Evolutionary conservation across 805 yeast species (phyloP).

Genomic region (Cyberlindnera euphorbiiphila): DNA sequence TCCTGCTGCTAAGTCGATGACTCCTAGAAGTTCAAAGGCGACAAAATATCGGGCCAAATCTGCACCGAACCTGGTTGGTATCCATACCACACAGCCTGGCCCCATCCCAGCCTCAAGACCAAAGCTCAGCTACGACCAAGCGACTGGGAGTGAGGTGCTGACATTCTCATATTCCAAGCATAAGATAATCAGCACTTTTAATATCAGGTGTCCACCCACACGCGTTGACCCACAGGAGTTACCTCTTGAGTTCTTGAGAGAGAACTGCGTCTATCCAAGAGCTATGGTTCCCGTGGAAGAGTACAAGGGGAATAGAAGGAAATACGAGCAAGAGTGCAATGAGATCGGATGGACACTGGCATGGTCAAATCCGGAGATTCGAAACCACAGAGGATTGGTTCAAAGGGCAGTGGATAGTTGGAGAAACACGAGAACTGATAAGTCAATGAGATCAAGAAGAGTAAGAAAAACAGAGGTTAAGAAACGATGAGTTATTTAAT

Average conservation of each 20-base stretch:
- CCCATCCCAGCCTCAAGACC: conserved; percentile 33
- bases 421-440: conserved; percentile 44
- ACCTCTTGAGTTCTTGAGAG: conserved; percentile 31
- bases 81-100: conserved; percentile 30
- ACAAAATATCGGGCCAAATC: conserved; percentile 15
- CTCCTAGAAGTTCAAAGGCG: too few relatives aligned
- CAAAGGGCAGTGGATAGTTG: conserved; percentile 51
- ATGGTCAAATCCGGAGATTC: conserved; percentile 39
- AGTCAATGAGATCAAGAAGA: conserved; percentile 36
- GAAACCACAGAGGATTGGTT: conserved; percentile 41
- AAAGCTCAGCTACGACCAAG: conserved; percentile 20
- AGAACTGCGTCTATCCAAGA: conserved; percentile 47
- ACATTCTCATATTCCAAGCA: conserved; percentile 31
- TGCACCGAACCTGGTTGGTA: conserved; percentile 13
- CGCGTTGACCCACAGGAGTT: conserved; percentile 19
- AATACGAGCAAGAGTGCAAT: conserved; percentile 46
- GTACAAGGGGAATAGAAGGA: conserved; percentile 42
- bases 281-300: conserved; percentile 40
- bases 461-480: conserved; percentile 28
- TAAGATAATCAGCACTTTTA: conserved; percentile 28
- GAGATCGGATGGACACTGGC: conserved; percentile 46
- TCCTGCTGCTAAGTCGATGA: too few relatives aligned
- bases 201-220: conserved; percentile 22
- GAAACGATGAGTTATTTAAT: background rate
- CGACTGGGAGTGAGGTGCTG: conserved; percentile 30